Evolutionary conservation across 225 moss, liverwort and hornwort genomes (phyloP).

Genomic region (Polytrichum formosum): DNA sequence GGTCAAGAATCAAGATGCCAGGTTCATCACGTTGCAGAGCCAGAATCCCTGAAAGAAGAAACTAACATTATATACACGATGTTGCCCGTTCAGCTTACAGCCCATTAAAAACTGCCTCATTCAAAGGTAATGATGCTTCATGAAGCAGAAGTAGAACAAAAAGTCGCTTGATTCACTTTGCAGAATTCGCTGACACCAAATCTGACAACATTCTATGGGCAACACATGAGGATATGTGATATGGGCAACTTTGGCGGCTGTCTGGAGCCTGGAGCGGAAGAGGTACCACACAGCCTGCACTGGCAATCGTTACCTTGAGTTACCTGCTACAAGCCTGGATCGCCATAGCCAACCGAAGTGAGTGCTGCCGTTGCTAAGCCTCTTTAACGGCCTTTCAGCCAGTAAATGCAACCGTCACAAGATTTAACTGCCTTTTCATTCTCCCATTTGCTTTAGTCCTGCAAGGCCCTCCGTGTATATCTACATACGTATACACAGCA

Average conservation of each 20-base stretch:
- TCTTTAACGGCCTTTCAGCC: no score
- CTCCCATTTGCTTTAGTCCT: no score
- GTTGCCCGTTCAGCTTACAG: background rate
- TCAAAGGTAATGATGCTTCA: background rate
- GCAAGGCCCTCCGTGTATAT: no score
- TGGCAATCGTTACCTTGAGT: no score
- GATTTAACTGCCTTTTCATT: no score
- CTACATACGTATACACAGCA: no score
- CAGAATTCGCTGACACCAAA: background rate
- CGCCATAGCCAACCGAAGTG: background rate
- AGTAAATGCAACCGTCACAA: no score
- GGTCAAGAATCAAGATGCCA: background rate
- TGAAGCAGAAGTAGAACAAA: background rate
- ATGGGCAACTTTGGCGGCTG: background rate
- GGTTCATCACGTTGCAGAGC: background rate
- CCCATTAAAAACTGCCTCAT: background rate
- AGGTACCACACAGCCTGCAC: background rate
- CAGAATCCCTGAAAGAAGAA: background rate
- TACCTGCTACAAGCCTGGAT: constrained; percentile 3
- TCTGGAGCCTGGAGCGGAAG: constrained; percentile 9
- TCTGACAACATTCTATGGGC: background rate
- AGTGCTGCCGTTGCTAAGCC: no score
- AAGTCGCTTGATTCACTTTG: background rate
- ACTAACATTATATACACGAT: background rate
- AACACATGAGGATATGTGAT: background rate